Base-by-base conservation (phyloP, 306 rosid species). In the Castanea sativa region DNA sequence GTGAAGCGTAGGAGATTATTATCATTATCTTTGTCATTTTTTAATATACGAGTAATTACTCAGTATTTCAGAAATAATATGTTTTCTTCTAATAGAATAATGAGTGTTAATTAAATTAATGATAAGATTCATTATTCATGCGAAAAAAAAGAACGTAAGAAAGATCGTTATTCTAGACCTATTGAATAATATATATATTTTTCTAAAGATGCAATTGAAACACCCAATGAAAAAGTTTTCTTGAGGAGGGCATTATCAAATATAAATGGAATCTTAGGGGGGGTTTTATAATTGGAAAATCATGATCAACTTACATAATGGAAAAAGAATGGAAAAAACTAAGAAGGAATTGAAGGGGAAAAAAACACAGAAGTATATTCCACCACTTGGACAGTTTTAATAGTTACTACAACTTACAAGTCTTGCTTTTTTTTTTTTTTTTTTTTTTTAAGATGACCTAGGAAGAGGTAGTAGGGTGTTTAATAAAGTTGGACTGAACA, bases 71-170 rank as follows among this genome's bases (percentile, higher is more conserved):
- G 64, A 32, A 71, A 35, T 75, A 55, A 43, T 75, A 78, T 30
- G 33, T 55, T 8, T 38, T 57, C 78, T 63, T 33, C 76, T 56
- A 61, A 58, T 35, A 73, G 19, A 74, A 16, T 61, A 78, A 79
- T 78, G 78, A 16, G 14, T 3, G 5, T 1, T 12, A 49, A 49
- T 49, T 49, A 49, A 12, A 49, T 12, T 49, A 10, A 49, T 49
- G 5, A 49, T 49, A 3, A 49, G 16, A 49, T 49, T 0, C 0
- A 12, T 13, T 10, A 49, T 49, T 49, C 5, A 49, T 4, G 16
- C 5, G 0, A 49, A 49, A 49, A 1, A 11, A 9, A 41, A 41
- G 3, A 41, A 8, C 11, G 45, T 41, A 49, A 0, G 1, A 49
- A 49, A 13, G 16, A 13, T 12, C 4, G 1, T 49, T 49, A 49